Conservation (phyloP, 352 stramenopile species). For the Phytophthora brassicae region DNA sequence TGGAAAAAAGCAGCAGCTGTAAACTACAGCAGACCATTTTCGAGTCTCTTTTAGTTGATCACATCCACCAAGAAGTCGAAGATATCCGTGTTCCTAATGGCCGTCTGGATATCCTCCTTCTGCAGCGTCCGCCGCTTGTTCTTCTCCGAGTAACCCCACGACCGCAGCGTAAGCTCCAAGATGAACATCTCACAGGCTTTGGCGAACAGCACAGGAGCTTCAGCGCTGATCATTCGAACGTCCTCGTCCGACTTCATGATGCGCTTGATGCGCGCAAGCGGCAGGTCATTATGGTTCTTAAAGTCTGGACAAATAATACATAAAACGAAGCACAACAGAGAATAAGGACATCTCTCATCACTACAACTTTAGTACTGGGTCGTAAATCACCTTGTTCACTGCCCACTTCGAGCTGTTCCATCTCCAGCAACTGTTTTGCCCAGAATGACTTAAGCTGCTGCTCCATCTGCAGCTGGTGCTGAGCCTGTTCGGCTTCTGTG, state of each 20-base stretch:
- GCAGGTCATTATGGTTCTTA: slow-evolving; percentile 99
- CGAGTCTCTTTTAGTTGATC: slow-evolving; percentile 66
- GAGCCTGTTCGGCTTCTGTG: slow-evolving; percentile 81
- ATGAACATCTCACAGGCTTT: slow-evolving; percentile 99
- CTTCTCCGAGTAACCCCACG: slow-evolving; percentile 87
- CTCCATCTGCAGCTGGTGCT: slow-evolving; percentile 87
- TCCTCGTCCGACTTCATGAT: slow-evolving; percentile 99
- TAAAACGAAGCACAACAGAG: background rate
- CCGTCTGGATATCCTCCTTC: slow-evolving; percentile 98
- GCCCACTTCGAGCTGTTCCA: slow-evolving; percentile 90
- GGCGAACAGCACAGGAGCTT: slow-evolving; percentile 98
- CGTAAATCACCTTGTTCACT: slow-evolving; percentile 91
- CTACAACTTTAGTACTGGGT: background rate
- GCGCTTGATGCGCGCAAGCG: slow-evolving; percentile 97
- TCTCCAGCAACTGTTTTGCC: slow-evolving; percentile 90
- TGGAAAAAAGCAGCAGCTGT: too few relatives aligned
- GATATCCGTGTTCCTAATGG: slow-evolving; percentile 98
- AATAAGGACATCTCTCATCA: background rate
- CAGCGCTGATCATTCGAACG: slow-evolving; percentile 98
- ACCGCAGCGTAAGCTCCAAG: slow-evolving; percentile 97
- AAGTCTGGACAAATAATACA: slow-evolving; percentile 78
- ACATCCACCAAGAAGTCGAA: slow-evolving; percentile 99
- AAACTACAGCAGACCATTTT: too few relatives aligned
- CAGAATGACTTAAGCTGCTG: slow-evolving; percentile 93
- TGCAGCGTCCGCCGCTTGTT: slow-evolving; percentile 94